These are phyloP conservation scores for Pichia thaimueangensis DNA, from an alignment of 805 yeast species.

Conservation along the genomic window DNA sequence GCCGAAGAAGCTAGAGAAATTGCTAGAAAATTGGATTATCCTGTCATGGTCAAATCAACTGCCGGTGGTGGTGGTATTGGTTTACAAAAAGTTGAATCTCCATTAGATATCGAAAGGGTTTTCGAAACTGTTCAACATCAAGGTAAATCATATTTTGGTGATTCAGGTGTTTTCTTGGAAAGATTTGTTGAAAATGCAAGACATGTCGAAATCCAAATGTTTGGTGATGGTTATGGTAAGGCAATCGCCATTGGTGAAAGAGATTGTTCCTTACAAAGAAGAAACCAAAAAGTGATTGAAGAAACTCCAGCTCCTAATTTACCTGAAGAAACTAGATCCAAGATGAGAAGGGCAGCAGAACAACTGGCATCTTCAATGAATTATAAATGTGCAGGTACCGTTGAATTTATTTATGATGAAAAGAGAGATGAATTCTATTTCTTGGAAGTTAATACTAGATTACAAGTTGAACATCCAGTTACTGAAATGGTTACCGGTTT, in stretches of 20 bases:
- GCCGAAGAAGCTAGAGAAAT: conserved; percentile 69
- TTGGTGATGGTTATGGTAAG: conserved; percentile 91
- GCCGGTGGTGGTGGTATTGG: conserved; percentile 99
- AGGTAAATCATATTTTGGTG: conserved; percentile 90
- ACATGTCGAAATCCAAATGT: conserved; percentile 93
- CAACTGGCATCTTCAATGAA: conserved; percentile 74
- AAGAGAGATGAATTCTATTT: conserved; percentile 85
- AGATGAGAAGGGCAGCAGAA: conserved; percentile 80
- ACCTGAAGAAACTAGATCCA: conserved; percentile 68
- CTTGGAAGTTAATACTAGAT: conserved; percentile 91
- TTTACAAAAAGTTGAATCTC: conserved; percentile 83
- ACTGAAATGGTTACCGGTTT: conserved; percentile 93
- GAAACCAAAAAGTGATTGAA: conserved; percentile 93
- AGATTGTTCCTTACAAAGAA: conserved; percentile 95
- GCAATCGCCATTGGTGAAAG: conserved; percentile 96
- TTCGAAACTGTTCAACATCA: conserved; percentile 91
- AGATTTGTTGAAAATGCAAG: conserved; percentile 92
- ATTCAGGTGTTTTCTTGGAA: conserved; percentile 91
- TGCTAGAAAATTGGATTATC: conserved; percentile 74
- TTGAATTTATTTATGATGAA: conserved; percentile 89
- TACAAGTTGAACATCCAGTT: conserved; percentile 97
- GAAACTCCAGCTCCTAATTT: conserved; percentile 97
- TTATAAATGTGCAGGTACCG: conserved; percentile 96
- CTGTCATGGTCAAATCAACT: conserved; percentile 93
- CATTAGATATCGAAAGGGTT: conserved; percentile 72